Percentiles rank a stretch among this genome's conserved stretches.
Conservation (phyloP, 2,329 filamentous ascomycete species). For the Calonectria fujianensis region DNA sequence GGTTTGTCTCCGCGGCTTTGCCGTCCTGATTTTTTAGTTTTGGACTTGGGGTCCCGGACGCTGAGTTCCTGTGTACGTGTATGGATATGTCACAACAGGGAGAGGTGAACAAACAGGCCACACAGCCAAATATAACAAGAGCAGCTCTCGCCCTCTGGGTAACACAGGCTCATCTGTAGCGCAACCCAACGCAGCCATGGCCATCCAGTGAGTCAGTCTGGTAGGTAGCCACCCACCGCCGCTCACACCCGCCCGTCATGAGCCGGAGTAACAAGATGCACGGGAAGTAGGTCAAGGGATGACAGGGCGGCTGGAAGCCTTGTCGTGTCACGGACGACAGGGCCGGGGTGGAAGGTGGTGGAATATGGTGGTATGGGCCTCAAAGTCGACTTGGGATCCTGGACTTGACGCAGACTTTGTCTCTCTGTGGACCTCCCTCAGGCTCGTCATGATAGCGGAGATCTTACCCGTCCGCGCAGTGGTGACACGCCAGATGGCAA, state of each 20-base stretch:
- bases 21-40: conserved; percentile 7
- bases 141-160: conserved; percentile 24
- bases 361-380: conserved; percentile 14
- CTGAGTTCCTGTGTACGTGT: not conserved
- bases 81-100: conserved; percentile 9
- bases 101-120: conserved; percentile 4
- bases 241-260: conserved; percentile 25
- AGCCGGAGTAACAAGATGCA: conserved; percentile 36
- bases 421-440: conserved; percentile 29
- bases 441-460: conserved; percentile 14
- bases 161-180: conserved; percentile 35
- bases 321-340: conserved; percentile 26
- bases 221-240: conserved; percentile 25
- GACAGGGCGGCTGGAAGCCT: conserved; percentile 14
- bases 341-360: conserved; percentile 33
- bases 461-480: conserved; percentile 7
- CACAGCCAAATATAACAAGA: conserved; percentile 35
- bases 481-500: conserved; percentile 29
- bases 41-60: conserved; percentile 19
- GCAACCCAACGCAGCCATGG: conserved; percentile 26
- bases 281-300: conserved; percentile 26
- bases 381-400: conserved; percentile 32
- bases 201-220: conserved; percentile 29
- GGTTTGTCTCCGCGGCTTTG: not conserved
- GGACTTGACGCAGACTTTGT: conserved; percentile 26